These are phyloP conservation scores for Entoloma clypeatum DNA, from an alignment of 1,284 basidiomycete genomes.

Conservation along the genomic window DNA sequence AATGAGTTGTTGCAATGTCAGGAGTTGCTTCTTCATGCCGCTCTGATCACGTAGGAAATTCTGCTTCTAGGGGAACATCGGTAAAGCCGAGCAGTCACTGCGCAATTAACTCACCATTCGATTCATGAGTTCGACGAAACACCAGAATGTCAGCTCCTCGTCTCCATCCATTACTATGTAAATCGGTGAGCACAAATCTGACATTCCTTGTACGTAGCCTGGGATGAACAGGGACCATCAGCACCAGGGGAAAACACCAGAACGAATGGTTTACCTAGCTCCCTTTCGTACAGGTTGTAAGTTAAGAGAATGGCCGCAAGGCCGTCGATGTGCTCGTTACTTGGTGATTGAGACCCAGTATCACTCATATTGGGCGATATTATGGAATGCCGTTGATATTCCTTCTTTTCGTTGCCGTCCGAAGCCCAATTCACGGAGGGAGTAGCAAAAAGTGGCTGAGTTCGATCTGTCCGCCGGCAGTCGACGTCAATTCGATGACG, in stretches of 20 bases:
- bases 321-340: constrained; percentile 83
- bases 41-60: constrained; percentile 97
- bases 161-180: constrained; percentile 91
- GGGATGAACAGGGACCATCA: constrained; percentile 18
- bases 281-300: constrained; percentile 89
- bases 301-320: constrained; percentile 84
- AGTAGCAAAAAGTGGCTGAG: constrained; percentile 79
- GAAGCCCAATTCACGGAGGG: constrained; percentile 31
- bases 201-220: constrained; percentile 97
- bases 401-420: constrained; percentile 52
- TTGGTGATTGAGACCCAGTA: constrained; percentile 78
- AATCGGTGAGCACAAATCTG: constrained; percentile 90
- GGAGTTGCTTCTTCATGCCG: constrained; percentile 94
- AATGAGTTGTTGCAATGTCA: constrained; percentile 87
- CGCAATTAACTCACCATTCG: constrained; percentile 66
- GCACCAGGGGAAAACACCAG: constrained; percentile 17
- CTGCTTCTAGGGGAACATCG: constrained; percentile 56
- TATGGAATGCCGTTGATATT: constrained; percentile 50
- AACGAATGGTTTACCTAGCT: constrained; percentile 60
- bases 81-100: constrained; percentile 1
- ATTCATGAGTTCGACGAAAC: constrained; percentile 92
- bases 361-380: constrained; percentile 69
- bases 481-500: constrained; percentile 92
- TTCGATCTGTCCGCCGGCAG: constrained; percentile 94
- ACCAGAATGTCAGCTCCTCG: constrained; percentile 92